These are phyloP conservation scores for Penicillium janthinellum DNA, from an alignment of 2,329 filamentous ascomycete genomes.

Conservation along the genomic window DNA sequence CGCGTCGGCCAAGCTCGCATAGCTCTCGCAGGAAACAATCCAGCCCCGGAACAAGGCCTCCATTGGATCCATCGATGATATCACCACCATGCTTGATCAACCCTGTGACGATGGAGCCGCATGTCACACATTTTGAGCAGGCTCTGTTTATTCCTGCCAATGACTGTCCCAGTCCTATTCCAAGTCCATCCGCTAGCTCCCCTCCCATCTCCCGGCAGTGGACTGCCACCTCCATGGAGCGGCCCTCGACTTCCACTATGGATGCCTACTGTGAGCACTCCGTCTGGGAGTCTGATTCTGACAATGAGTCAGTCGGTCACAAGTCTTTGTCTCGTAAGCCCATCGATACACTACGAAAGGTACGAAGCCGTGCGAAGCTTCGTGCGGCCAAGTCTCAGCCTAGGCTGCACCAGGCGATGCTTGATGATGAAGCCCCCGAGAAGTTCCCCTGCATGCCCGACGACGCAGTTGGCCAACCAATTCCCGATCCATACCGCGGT, in stretches of 20 bases:
- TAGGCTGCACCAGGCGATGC: slow-evolving; percentile 32
- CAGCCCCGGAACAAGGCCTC: slow-evolving; percentile 28
- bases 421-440: slow-evolving; percentile 27
- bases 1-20: slow-evolving; percentile 25
- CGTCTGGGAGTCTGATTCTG: slow-evolving; percentile 45
- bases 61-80: slow-evolving; percentile 43
- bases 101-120: slow-evolving; percentile 43
- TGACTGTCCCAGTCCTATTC: slow-evolving; percentile 39
- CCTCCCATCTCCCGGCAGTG: slow-evolving; percentile 34
- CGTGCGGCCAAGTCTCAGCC: slow-evolving; percentile 42
- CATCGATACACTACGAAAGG: slow-evolving; percentile 44
- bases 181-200: slow-evolving; percentile 35
- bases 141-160: slow-evolving; percentile 45
- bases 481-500: slow-evolving; percentile 16
- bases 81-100: slow-evolving; percentile 42
- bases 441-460: slow-evolving; percentile 36
- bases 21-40: slow-evolving; percentile 29
- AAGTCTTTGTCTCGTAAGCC: slow-evolving; percentile 41
- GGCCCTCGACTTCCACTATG: slow-evolving; percentile 38
- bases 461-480: slow-evolving; percentile 16
- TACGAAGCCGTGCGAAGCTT: slow-evolving; percentile 43
- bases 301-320: slow-evolving; percentile 37
- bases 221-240: slow-evolving; percentile 33
- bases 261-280: slow-evolving; percentile 41
- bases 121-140: slow-evolving; percentile 42